Evolutionary conservation across 768 basidiomycete genomes (phyloP).

Genomic region (Favolaschia claudopus): DNA sequence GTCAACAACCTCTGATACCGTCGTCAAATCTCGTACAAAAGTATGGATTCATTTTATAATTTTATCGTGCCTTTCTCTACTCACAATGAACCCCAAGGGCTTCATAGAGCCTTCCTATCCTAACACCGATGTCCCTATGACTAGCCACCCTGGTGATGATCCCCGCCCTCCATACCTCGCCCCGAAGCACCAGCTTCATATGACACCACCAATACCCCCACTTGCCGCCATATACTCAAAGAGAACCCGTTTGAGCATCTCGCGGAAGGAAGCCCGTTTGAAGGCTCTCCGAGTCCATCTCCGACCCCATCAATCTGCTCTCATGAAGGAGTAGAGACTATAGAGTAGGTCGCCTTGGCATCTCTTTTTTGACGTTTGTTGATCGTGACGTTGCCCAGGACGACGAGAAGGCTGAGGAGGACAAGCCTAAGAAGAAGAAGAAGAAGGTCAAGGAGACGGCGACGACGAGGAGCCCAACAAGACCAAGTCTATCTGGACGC

Average conservation of each 20-base stretch:
- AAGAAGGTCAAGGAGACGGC: constrained; percentile 93
- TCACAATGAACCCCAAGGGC: constrained; percentile 58
- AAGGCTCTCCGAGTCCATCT: constrained; percentile 99
- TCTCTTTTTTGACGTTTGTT: background rate
- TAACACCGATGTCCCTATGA: constrained; percentile 94
- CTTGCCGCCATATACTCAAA: constrained; percentile 92
- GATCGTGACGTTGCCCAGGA: constrained; percentile 62
- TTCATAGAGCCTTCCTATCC: constrained; percentile 99
- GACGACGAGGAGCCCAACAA: constrained; percentile 98
- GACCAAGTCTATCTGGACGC: constrained; percentile 99
- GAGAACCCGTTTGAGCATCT: constrained; percentile 99
- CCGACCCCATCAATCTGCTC: constrained; percentile 97
- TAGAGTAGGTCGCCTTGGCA: constrained; percentile 74
- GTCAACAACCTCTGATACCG: constrained; percentile 99
- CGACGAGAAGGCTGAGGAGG: constrained; percentile 85
- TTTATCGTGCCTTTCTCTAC: background rate
- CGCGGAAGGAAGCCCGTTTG: constrained; percentile 99
- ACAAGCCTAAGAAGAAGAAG: constrained; percentile 89
- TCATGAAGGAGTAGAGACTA: constrained; percentile 99
- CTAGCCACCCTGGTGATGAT: constrained; percentile 99
- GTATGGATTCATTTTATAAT: constrained; percentile 45
- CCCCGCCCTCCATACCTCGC: constrained; percentile 99
- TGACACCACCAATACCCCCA: constrained; percentile 87
- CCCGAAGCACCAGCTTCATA: constrained; percentile 94
- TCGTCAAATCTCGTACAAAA: constrained; percentile 95